Evolutionary conservation across 495 filamentous ascomycete genomes (phyloP), one percentile per base, ranked within the genome.

Genomic region (Xylaria scruposa): DNA sequence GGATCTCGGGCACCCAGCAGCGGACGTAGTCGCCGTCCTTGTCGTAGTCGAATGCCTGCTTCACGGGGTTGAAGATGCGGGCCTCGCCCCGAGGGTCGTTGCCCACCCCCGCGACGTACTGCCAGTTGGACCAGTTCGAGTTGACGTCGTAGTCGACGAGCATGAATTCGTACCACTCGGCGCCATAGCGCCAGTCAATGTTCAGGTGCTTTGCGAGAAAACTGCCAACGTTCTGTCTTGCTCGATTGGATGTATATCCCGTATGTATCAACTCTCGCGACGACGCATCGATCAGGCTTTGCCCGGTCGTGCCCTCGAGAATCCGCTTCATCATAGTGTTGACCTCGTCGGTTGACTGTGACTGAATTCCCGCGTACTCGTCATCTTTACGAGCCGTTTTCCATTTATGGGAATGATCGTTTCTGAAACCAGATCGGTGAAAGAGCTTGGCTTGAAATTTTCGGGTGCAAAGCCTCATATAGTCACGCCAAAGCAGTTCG

Each of bases 81-180:
- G 85, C 83, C 47, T 90, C 85, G 42, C 88, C 86, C 40, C 90
- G 77, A 0, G 91, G 92, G 75, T 93, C 91, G 76, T 93, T 93
- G 26, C 92, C 92, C 0, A 93, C 91, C 8, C 92, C 91, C 0
- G 90, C 85, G 9, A 88, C 86, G 73, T 93, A 93, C 79, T 92
- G 90, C 92, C 91, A 94, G 74, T 92, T 93, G 47, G 89, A 89
- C 91, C 90, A 94, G 76, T 94, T 93, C 59, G 84, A 89, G 44
- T 85, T 86, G 13, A 91, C 82, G 72, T 94, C 92, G 77, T 93
- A 93, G 75, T 93, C 92, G 40, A 89, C 82, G 13, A 93, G 85
- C 68, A 90, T 75, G 72, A 83, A 85, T 77, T 93, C 92, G 77
- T 93, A 93, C 91, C 91, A 94, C 78, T 94, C 92, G 4, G 90